Evolutionary conservation across 305 asterid species (phyloP), one percentile per base, ranked within the genome.

Genomic region (Coffea humblotiana): DNA sequence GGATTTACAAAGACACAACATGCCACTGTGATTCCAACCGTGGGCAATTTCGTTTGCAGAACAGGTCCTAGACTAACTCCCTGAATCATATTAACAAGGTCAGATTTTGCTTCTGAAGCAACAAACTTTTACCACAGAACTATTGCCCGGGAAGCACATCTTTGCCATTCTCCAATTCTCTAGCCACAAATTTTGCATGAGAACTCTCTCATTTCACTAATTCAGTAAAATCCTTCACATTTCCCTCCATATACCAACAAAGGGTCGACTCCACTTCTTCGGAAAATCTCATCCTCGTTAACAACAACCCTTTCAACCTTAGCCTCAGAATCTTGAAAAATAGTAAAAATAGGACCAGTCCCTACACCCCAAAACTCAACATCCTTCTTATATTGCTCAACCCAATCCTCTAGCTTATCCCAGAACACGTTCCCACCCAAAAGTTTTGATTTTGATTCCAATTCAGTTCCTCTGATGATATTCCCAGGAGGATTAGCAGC

Each of bases 281-380:
- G 86, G 78, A 86, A 35, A 64, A 95, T 92, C 82, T 94, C 99
- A 82, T 94, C 96, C 87, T 92, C 95, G 74, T 91, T 83, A 82
- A 95, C 96, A 29, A 78, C 91, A 58, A 93, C 99, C 80, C 89
- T 86, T 66, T 90, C 89, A 75, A 91, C 92, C 81, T 86, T 89
- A 84, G 92, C 95, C 64, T 88, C 88, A 79, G 86, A 85, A 88
- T 92, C 90, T 81, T 85, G 90, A 79, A 67, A 89, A 78, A 92
- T 76, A 77, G 88, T 90, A 86, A 95, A 95, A 48, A 95, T 89
- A 79, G 91, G 90, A 70, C 91, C 90, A 78, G 85, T 86, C 21
- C 99, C 98, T 81, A 91, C 78, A 47, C 98, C 98, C 98, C 99
- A 94, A 82, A 88, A 89, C 65, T 92, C 92, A 0, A 90, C 75